Evolutionary conservation across 2,329 filamentous ascomycete species (phyloP).

Genomic region (Sporothrix euskadiensis): DNA sequence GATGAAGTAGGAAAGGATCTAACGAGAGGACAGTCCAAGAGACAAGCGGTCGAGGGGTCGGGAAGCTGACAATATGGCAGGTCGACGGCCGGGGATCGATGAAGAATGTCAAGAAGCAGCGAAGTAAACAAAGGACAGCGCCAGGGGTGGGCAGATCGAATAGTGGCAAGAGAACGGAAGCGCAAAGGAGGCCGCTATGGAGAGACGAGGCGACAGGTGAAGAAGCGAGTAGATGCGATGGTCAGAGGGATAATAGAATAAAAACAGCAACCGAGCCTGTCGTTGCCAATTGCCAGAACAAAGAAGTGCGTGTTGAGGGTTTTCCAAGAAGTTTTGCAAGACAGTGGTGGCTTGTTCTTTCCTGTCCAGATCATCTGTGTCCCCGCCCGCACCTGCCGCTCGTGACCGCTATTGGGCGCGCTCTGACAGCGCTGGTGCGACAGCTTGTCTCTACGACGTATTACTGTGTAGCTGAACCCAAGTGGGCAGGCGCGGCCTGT

Average conservation of each 20-base stretch:
- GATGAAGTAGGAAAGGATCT: background rate
- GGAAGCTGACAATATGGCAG: background rate
- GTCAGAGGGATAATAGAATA: background rate
- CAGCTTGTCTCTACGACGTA: background rate
- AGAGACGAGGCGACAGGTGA: background rate
- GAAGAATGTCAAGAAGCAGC: background rate
- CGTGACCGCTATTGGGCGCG: background rate
- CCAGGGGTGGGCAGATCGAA: background rate
- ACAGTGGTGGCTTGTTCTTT: background rate
- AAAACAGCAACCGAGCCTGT: conserved; percentile 2
- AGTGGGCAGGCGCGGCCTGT: background rate
- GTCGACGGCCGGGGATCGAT: background rate
- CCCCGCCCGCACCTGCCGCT: background rate
- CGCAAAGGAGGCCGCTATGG: background rate
- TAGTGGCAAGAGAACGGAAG: too few relatives aligned
- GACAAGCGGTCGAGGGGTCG: background rate
- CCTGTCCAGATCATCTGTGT: background rate
- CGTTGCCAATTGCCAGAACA: conserved; percentile 10
- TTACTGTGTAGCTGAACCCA: background rate
- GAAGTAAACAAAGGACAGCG: conserved; percentile 5
- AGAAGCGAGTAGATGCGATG: background rate
- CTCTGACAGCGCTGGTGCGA: background rate
- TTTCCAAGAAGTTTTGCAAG: background rate
- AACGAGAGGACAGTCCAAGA: background rate
- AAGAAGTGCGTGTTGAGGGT: background rate